A percentile compares a stretch with the other conserved stretches of the same genome.
Evolutionary conservation across 139 green algal genomes (phyloP).

Genomic region (Marvania coccoides): DNA sequence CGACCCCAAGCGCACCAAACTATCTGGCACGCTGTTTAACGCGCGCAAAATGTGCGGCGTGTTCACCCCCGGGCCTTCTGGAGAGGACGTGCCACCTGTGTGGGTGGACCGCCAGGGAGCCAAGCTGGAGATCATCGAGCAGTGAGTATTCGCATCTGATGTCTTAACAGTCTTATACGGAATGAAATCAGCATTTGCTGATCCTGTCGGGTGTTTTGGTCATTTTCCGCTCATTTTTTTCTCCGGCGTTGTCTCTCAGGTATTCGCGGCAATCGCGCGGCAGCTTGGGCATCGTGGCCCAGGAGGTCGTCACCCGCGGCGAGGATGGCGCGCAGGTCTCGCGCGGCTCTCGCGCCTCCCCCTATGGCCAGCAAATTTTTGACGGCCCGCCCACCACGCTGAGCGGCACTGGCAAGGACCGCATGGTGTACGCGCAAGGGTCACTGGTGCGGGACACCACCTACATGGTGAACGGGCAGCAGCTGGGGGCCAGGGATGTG

Average conservation of each 20-base stretch:
- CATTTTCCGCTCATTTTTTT: no score
- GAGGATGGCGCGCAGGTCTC: slow-evolving; percentile 38
- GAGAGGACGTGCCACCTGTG: slow-evolving; percentile 82
- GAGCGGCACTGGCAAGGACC: slow-evolving; percentile 66
- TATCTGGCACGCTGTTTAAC: slow-evolving; percentile 65
- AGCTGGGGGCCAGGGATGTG: slow-evolving; percentile 64
- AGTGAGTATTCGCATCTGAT: no score
- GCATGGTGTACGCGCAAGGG: slow-evolving; percentile 52
- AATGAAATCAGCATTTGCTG: no score
- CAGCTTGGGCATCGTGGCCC: slow-evolving; percentile 61
- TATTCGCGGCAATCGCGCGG: slow-evolving; percentile 46
- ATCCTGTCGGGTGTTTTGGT: no score
- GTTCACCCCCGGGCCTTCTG: slow-evolving; percentile 28
- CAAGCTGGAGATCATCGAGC: slow-evolving; percentile 63
- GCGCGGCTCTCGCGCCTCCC: slow-evolving; percentile 16
- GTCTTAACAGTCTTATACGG: no score
- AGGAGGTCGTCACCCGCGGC: slow-evolving; percentile 60
- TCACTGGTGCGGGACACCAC: slow-evolving; percentile 72
- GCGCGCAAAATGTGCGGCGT: slow-evolving; percentile 14
- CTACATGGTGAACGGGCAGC: slow-evolving; percentile 58
- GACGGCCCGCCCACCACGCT: slow-evolving; percentile 86
- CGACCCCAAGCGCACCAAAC: slow-evolving; percentile 43
- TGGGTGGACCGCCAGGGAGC: slow-evolving; percentile 85
- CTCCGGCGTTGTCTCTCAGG: no score
- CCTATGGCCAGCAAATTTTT: slow-evolving; percentile 28